Base-by-base conservation (phyloP, 2,329 filamentous ascomycete genomes). In the Cordyceps militaris region DNA sequence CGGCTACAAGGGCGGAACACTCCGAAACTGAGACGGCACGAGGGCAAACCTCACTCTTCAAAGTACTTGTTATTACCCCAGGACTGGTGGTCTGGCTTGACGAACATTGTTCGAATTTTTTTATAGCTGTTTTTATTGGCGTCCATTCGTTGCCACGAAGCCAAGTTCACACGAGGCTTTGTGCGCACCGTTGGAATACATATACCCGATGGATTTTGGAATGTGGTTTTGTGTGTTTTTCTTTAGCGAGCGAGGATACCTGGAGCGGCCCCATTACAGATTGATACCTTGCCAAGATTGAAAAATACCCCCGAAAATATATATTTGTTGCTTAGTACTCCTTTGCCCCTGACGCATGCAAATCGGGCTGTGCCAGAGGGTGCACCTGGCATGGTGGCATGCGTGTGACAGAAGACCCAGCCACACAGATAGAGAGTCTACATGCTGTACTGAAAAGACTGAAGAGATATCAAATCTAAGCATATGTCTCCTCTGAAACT, bases 81-180 rank as follows among this genome's bases (percentile, higher is more conserved):
- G 44, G 53, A 24, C 30, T 56, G 51, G 44, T 50, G 52, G 38
- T 52, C 50, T 50, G 32, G 43, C 52, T n/a, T 53, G 3, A 3
- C 26, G 44, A 19, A 28, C 11, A 36, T 36, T 36, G 19, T 19
- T 48, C 30, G 32, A 13, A 24, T 49, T 5, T 21, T 43, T 34
- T 57, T 13, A 14, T 32, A 13, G 38, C 38, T 42, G 38, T 42
- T 42, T 46, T 43, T 43, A 30, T 40, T 51, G 28, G 34, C 49
- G 42, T 34, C 36, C 32, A 43, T 10, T 34, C 42, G 21, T 24
- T 24, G 44, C 34, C 9, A 13, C 24, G 14, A 24, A 48, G 44
- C 43, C 52, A 62, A 69, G 69, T 47, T 66, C 62, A n/a, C 63
- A 61, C 11, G 59, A 59, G 63, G 66, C 24, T 67, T 69, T 43